phyloP scores from a whole-genome alignment of 495 filamentous ascomycete genomes.

The Hyaloscypha bicolor region DNA sequence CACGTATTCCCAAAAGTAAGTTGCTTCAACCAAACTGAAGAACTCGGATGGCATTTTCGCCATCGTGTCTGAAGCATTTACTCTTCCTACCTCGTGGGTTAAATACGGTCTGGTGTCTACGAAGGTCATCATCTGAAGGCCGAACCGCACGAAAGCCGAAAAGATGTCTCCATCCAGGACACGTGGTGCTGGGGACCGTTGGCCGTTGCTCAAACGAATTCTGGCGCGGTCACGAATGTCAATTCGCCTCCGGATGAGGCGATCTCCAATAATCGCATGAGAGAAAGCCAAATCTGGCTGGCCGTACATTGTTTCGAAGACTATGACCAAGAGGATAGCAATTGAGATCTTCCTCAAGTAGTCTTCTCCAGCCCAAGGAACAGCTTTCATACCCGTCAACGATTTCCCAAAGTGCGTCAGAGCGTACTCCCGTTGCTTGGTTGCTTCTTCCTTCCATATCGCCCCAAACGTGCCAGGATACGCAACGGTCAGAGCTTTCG shows the following conservation, averaged over 20 bases:
- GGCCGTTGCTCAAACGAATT: background rate
- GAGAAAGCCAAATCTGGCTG: background rate
- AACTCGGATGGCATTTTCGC: background rate
- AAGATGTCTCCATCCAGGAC: slow-evolving; percentile 8
- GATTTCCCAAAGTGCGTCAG: slow-evolving; percentile 1
- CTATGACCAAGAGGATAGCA: background rate
- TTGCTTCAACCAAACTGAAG: background rate
- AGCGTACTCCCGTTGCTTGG: background rate
- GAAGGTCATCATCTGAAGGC: slow-evolving; percentile 10
- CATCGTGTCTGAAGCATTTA: background rate
- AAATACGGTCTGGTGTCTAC: background rate
- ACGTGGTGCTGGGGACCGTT: background rate
- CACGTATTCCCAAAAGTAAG: slow-evolving; percentile 7
- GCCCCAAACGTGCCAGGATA: background rate
- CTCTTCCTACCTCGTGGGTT: background rate
- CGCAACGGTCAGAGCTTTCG: background rate
- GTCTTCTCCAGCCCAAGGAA: slow-evolving; percentile 3
- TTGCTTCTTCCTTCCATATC: background rate
- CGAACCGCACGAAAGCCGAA: slow-evolving; percentile 3
- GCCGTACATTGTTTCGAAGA: slow-evolving; percentile 13
- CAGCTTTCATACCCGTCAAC: slow-evolving; percentile 1
- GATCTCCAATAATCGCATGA: slow-evolving; percentile 1
- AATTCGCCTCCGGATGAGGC: background rate
- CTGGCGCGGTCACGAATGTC: background rate
- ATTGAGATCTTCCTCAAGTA: slow-evolving; percentile 5